phyloP scores from a whole-genome alignment of 2,329 filamentous ascomycete genomes.

The Endoconidiophora polonica region DNA sequence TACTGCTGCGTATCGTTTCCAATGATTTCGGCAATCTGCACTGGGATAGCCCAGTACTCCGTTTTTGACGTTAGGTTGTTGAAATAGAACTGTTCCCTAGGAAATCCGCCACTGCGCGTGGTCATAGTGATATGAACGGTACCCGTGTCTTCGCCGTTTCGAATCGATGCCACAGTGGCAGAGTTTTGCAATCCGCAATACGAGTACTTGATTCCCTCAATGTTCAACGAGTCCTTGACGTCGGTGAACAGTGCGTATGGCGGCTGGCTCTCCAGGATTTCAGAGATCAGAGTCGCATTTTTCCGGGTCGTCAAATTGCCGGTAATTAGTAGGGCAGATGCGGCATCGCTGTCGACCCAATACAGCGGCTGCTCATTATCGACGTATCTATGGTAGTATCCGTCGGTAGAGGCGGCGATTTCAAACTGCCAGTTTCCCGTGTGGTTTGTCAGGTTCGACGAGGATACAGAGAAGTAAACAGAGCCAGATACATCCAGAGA shows the following conservation, averaged over 20 bases:
- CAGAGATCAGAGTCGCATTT: conserved; percentile 26
- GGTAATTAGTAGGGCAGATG: conserved; percentile 63
- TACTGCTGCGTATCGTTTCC: conserved; percentile 24
- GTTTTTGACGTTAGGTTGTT: conserved; percentile 55
- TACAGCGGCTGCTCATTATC: conserved; percentile 33
- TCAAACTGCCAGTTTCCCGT: conserved; percentile 61
- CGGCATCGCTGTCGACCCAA: conserved; percentile 73
- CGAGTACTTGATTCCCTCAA: conserved; percentile 59
- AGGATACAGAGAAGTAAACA: conserved; percentile 61
- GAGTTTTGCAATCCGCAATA: conserved; percentile 61
- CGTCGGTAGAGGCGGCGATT: conserved; percentile 67
- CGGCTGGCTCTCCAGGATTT: conserved; percentile 29
- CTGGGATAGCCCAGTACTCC: conserved; percentile 57
- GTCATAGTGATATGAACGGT: conserved; percentile 49
- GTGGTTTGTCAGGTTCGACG: conserved; percentile 45
- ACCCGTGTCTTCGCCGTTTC: conserved; percentile 29
- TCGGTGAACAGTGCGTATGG: conserved; percentile 68
- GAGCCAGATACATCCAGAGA: conserved; percentile 44
- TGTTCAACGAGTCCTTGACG: conserved; percentile 38
- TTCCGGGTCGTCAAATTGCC: conserved; percentile 49
- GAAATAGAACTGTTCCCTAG: conserved; percentile 80
- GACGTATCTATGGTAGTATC: conserved; percentile 52
- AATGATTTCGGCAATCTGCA: conserved; percentile 37
- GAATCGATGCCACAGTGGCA: conserved; percentile 43
- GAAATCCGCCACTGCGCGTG: conserved; percentile 45